Evolutionary conservation across 345 rosid genomes (phyloP).

Genomic region (Bretschneidera sinensis): DNA sequence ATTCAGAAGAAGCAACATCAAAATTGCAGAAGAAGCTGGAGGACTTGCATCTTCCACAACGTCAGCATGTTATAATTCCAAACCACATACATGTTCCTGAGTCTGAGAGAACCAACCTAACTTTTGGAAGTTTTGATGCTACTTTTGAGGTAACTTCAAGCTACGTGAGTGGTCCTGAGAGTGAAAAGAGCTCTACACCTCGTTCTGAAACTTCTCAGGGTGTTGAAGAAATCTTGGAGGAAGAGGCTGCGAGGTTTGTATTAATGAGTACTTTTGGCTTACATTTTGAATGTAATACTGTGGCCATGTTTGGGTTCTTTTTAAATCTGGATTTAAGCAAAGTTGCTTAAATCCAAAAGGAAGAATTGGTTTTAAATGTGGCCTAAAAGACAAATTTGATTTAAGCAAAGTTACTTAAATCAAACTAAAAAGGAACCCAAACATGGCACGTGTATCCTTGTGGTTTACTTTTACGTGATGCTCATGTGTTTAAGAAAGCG

Average conservation of each 20-base stretch:
- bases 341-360: too few species aligned
- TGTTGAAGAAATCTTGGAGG: conserved; percentile 51
- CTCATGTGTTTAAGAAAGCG: neutral
- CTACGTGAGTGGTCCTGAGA: conserved; percentile 39
- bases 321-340: too few species aligned
- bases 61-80: conserved; percentile 91
- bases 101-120: conserved; percentile 77
- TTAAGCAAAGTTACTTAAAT: too few species aligned
- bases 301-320: too few species aligned
- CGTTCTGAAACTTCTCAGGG: conserved; percentile 59
- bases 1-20: conserved; percentile 54
- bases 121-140: conserved; percentile 80
- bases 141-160: conserved; percentile 53
- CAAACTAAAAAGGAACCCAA: too few species aligned
- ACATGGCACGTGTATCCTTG: too few species aligned
- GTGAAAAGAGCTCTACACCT: conserved; percentile 59
- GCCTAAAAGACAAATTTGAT: too few species aligned
- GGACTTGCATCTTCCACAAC: conserved; percentile 62
- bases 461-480: neutral
- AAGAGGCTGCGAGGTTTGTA: conserved; percentile 55
- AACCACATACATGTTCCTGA: conserved; percentile 91
- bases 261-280: neutral
- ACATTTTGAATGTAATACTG: conserved; percentile 3
- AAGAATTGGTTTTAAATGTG: too few species aligned
- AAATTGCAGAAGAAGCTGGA: conserved; percentile 69